Evolutionary conservation across 2,329 filamentous ascomycete genomes (phyloP).

Genomic region (Beauveria asiatica): DNA sequence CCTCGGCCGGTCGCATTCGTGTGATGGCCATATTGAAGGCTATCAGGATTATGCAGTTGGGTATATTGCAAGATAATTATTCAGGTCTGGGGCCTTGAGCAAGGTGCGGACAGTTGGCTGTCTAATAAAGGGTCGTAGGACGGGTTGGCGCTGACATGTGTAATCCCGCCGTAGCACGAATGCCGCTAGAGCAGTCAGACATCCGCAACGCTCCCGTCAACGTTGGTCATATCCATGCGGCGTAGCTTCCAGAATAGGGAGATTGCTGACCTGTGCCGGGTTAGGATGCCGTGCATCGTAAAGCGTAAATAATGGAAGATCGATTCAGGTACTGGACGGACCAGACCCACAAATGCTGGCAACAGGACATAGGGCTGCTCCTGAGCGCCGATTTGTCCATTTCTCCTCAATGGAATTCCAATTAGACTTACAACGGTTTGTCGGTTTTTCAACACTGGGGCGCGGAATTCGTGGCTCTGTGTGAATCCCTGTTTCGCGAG

Average conservation of each 20-base stretch:
- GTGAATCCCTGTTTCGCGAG: background rate
- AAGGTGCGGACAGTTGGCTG: background rate
- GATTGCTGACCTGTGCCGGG: background rate
- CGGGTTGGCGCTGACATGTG: slow-evolving; percentile 8
- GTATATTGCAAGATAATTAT: background rate
- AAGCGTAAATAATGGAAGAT: background rate
- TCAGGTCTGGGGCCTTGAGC: background rate
- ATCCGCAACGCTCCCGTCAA: background rate
- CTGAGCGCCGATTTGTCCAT: background rate
- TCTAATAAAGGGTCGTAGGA: slow-evolving; percentile 3
- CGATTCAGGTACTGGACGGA: background rate
- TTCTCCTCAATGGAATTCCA: background rate
- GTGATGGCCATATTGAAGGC: slow-evolving; percentile 1
- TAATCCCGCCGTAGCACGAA: slow-evolving; percentile 8
- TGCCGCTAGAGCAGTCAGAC: slow-evolving; percentile 9
- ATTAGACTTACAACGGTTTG: too few species aligned
- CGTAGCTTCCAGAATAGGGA: slow-evolving; percentile 6
- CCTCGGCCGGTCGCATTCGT: slow-evolving; percentile 1
- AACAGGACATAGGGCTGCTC: background rate
- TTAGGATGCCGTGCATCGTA: background rate
- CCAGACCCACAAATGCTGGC: background rate
- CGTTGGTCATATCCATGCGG: background rate
- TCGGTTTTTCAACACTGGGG: background rate
- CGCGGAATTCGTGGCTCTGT: background rate
- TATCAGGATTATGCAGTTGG: background rate